phyloP scores from a whole-genome alignment of 2,329 filamentous ascomycete species.

The Ophiostoma tasmaniense region DNA sequence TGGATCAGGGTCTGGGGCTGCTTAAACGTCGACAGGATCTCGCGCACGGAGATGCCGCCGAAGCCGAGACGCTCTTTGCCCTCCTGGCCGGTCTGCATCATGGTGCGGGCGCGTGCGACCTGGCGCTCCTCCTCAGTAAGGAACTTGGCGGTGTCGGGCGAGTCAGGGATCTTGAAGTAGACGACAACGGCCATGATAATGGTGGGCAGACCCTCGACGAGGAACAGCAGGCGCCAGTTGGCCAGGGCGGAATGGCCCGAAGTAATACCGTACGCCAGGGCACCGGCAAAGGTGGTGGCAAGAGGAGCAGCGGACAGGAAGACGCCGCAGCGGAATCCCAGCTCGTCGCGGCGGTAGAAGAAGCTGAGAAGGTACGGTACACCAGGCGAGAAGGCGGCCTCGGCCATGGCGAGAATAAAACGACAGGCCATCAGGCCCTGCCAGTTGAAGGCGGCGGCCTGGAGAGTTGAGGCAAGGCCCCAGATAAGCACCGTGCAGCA shows the following conservation, averaged over 20 bases:
- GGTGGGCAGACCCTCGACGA: slow-evolving; percentile 57
- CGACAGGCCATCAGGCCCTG: slow-evolving; percentile 32
- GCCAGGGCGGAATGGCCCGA: slow-evolving; percentile 46
- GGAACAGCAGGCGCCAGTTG: slow-evolving; percentile 57
- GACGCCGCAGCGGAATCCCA: slow-evolving; percentile 62
- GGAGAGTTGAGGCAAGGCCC: slow-evolving; percentile 27
- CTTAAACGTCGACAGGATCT: slow-evolving; percentile 39
- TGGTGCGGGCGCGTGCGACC: slow-evolving; percentile 44
- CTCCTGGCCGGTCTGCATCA: slow-evolving; percentile 44
- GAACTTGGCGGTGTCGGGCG: slow-evolving; percentile 43
- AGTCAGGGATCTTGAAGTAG: slow-evolving; percentile 47
- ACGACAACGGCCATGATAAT: slow-evolving; percentile 44
- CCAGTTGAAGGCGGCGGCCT: slow-evolving; percentile 30
- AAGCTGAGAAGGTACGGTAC: slow-evolving; percentile 38
- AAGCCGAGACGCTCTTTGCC: slow-evolving; percentile 37
- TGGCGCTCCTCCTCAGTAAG: slow-evolving; percentile 49
- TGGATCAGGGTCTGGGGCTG: slow-evolving; percentile 44
- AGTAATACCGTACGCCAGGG: slow-evolving; percentile 57
- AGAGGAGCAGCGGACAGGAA: slow-evolving; percentile 61
- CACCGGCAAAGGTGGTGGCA: slow-evolving; percentile 58
- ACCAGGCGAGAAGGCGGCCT: slow-evolving; percentile 36
- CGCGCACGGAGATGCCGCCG: slow-evolving; percentile 35
- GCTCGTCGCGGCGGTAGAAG: slow-evolving; percentile 45
- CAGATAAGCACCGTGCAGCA: slow-evolving; percentile 24
- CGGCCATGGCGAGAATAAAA: slow-evolving; percentile 35